Evolutionary conservation across 1,284 basidiomycete species (phyloP).

Genomic region (Psilocybe mexicana): DNA sequence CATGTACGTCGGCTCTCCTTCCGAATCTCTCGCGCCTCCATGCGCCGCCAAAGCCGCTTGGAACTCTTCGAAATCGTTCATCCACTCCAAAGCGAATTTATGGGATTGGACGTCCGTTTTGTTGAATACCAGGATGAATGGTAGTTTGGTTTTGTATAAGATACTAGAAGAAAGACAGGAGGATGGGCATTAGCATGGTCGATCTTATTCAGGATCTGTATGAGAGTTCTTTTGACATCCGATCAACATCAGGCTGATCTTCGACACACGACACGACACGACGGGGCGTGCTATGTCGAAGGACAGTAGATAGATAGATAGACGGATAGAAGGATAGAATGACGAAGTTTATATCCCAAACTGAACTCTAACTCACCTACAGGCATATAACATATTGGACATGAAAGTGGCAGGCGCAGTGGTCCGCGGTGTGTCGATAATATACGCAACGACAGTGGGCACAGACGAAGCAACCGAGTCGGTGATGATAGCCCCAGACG

Average conservation of each 20-base stretch:
- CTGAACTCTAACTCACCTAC: slow-evolving; percentile 60
- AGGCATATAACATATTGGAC: slow-evolving; percentile 99
- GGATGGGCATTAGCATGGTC: background rate
- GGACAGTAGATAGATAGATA: too few relatives aligned
- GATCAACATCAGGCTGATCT: background rate
- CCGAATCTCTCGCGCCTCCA: slow-evolving; percentile 67
- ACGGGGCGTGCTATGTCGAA: background rate
- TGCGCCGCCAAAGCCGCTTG: slow-evolving; percentile 73
- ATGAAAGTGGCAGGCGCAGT: slow-evolving; percentile 97
- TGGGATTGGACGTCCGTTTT: slow-evolving; percentile 93
- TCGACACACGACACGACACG: background rate
- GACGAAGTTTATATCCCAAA: too few relatives aligned
- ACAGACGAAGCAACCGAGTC: slow-evolving; percentile 94
- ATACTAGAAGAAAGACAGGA: slow-evolving; percentile 57
- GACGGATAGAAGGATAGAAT: too few relatives aligned
- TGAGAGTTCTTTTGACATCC: background rate
- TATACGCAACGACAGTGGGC: slow-evolving; percentile 94
- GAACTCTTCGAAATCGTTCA: slow-evolving; percentile 95
- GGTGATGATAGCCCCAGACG: slow-evolving; percentile 97
- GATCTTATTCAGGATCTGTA: too few relatives aligned
- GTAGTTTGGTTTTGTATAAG: slow-evolving; percentile 96
- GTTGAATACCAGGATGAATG: slow-evolving; percentile 98
- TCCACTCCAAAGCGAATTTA: slow-evolving; percentile 96
- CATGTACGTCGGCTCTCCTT: slow-evolving; percentile 97
- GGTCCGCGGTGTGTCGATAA: slow-evolving; percentile 97